phyloP scores from a whole-genome alignment of 1,284 basidiomycete species.

The Boletus smithii region DNA sequence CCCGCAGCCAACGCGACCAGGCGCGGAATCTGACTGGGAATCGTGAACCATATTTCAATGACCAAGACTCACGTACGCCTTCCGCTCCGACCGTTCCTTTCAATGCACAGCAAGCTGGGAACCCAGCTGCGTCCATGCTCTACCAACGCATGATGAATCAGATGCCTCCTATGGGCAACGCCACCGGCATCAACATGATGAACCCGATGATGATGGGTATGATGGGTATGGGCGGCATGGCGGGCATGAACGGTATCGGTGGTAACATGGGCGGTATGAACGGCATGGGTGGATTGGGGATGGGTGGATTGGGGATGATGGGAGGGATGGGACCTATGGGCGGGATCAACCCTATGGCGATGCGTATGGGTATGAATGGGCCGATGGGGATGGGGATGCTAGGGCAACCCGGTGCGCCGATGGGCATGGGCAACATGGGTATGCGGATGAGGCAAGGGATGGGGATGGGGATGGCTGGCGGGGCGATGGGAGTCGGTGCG shows the following conservation, averaged over 20 bases:
- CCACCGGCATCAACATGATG: conserved; percentile 34
- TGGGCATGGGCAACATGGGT: conserved; percentile 34
- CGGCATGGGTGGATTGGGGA: conserved; percentile 35
- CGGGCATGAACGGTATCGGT: conserved; percentile 27
- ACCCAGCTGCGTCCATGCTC: conserved; percentile 52
- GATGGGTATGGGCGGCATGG: conserved; percentile 37
- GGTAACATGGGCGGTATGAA: conserved; percentile 24
- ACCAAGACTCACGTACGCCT: conserved; percentile 33
- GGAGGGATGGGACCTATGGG: conserved; percentile 36
- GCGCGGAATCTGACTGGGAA: conserved; percentile 32
- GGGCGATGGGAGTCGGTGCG: conserved; percentile 33
- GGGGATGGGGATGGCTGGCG: conserved; percentile 32
- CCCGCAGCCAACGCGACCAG: conserved; percentile 65
- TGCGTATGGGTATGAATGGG: conserved; percentile 39
- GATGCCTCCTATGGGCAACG: conserved; percentile 42
- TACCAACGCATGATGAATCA: conserved; percentile 59
- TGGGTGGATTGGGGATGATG: conserved; percentile 39
- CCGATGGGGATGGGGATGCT: conserved; percentile 34
- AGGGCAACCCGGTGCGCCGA: conserved; percentile 26
- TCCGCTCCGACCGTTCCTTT: conserved; percentile 30
- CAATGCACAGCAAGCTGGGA: conserved; percentile 34
- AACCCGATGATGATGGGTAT: conserved; percentile 40
- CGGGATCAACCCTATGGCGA: conserved; percentile 33
- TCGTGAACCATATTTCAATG: conserved; percentile 33
- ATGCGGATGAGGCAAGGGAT: conserved; percentile 34